Evolutionary conservation across 202 grass and related monocot genomes (phyloP).

Genomic region (Carex arenaria): DNA sequence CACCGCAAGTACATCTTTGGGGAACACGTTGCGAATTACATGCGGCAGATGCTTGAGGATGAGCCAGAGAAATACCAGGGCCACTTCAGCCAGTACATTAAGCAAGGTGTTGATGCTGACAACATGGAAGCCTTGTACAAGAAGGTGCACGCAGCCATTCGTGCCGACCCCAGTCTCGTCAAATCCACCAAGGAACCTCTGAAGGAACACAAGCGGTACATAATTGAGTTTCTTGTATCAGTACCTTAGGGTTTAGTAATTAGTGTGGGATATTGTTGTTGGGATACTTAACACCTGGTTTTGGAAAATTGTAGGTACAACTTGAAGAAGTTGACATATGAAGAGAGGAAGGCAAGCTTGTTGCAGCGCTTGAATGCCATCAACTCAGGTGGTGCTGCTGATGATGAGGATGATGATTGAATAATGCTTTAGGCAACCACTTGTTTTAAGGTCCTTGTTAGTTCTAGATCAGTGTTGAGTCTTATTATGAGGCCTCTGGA

Average conservation of each 20-base stretch:
- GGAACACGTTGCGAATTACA: slow-evolving; percentile 43
- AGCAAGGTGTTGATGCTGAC: slow-evolving; percentile 23
- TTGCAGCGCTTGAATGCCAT: slow-evolving; percentile 19
- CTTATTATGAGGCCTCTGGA: not conserved
- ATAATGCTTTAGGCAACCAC: not conserved
- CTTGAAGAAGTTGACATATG: slow-evolving; percentile 26
- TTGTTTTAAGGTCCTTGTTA: not conserved
- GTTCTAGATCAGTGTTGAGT: not conserved
- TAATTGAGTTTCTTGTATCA: not conserved
- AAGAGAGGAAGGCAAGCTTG: slow-evolving; percentile 20
- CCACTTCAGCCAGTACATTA: slow-evolving; percentile 29
- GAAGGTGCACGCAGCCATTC: slow-evolving; percentile 35
- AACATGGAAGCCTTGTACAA: slow-evolving; percentile 26
- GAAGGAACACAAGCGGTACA: slow-evolving; percentile 29
- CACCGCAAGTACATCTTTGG: slow-evolving; percentile 58
- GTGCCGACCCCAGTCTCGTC: not conserved
- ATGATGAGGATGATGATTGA: slow-evolving; percentile 8
- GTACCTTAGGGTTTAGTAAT: not conserved
- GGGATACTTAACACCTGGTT: not conserved
- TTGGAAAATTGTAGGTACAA: slow-evolving; percentile 17
- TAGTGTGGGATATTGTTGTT: not conserved
- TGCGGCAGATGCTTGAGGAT: slow-evolving; percentile 29
- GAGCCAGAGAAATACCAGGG: slow-evolving; percentile 35
- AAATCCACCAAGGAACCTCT: slow-evolving; percentile 25
- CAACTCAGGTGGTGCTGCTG: not conserved